phyloP scores from a whole-genome alignment of 2,329 filamentous ascomycete genomes.

The Talaromyces amestolkiae region DNA sequence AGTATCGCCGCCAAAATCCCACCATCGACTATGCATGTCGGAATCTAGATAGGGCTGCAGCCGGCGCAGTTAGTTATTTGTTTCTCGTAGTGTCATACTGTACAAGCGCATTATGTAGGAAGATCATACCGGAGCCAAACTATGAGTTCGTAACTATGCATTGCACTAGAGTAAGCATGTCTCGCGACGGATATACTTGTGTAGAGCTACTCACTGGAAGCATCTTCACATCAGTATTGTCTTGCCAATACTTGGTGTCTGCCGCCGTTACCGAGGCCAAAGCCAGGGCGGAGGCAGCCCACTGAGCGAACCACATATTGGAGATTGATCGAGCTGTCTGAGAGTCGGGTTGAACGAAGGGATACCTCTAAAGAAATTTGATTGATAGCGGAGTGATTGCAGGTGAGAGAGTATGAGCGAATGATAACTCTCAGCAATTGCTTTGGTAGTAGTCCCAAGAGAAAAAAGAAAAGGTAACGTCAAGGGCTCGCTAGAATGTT shows the following conservation, averaged over 20 bases:
- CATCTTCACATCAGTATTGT: constrained; percentile 59
- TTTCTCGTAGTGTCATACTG: background rate
- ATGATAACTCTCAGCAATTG: background rate
- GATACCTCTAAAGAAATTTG: background rate
- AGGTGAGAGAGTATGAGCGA: background rate
- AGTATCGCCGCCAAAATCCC: constrained; percentile 95
- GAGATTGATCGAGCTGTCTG: background rate
- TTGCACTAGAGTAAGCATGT: background rate
- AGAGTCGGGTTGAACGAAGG: background rate
- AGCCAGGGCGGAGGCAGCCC: constrained; percentile 30
- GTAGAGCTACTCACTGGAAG: constrained; percentile 57
- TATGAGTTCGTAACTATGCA: constrained; percentile 78
- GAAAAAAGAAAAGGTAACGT: background rate
- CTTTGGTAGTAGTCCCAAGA: background rate
- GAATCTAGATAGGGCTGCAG: constrained; percentile 89
- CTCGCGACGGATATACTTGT: background rate
- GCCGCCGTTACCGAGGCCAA: constrained; percentile 22
- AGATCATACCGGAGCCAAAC: constrained; percentile 68
- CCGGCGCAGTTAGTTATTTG: constrained; percentile 4
- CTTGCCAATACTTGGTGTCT: constrained; percentile 35
- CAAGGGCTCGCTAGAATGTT: background rate
- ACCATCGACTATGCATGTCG: constrained; percentile 98
- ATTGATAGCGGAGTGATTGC: background rate
- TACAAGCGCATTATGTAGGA: background rate
- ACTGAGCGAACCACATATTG: constrained; percentile 18